phyloP scores from a whole-genome alignment of 1,284 basidiomycete genomes.

The Xerocomus cyaneibrunnescens region DNA sequence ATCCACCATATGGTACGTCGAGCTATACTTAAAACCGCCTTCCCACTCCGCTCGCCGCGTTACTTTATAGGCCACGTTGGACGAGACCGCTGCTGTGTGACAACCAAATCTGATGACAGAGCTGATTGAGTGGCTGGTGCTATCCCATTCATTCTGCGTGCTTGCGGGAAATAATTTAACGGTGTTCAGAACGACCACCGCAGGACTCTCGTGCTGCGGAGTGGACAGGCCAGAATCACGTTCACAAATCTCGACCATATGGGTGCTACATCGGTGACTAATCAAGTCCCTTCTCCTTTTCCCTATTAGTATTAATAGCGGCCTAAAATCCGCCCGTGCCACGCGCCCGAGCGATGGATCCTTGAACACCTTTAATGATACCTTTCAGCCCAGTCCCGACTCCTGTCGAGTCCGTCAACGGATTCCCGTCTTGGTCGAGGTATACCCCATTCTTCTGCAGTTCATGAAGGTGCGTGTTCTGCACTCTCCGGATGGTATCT shows the following conservation, averaged over 20 bases:
- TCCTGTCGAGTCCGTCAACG: constrained; percentile 35
- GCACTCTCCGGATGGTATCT: constrained; percentile 61
- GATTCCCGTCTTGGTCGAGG: constrained; percentile 55
- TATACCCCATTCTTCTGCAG: constrained; percentile 70
- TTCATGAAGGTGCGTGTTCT: constrained; percentile 66
- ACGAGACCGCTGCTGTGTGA: neutral
- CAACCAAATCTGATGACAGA: neutral
- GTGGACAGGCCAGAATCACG: neutral
- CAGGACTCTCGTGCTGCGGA: constrained; percentile 4
- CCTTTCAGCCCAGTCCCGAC: constrained; percentile 33
- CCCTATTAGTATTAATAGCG: neutral
- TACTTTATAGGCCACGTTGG: constrained; percentile 11
- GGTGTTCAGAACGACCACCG: neutral
- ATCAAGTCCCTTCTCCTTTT: neutral
- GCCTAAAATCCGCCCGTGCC: constrained; percentile 36
- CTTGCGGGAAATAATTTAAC: neutral
- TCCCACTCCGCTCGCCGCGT: constrained; percentile 33
- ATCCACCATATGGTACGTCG: constrained; percentile 30
- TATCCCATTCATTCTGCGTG: neutral
- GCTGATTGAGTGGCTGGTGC: neutral
- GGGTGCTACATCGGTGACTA: constrained; percentile 16
- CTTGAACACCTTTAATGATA: constrained; percentile 35
- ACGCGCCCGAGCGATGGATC: constrained; percentile 36
- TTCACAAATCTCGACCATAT: constrained; percentile 9
- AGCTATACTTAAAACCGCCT: constrained; percentile 37